Conservation (phyloP, 768 basidiomycete species). For the Mycena kentingensis region DNA sequence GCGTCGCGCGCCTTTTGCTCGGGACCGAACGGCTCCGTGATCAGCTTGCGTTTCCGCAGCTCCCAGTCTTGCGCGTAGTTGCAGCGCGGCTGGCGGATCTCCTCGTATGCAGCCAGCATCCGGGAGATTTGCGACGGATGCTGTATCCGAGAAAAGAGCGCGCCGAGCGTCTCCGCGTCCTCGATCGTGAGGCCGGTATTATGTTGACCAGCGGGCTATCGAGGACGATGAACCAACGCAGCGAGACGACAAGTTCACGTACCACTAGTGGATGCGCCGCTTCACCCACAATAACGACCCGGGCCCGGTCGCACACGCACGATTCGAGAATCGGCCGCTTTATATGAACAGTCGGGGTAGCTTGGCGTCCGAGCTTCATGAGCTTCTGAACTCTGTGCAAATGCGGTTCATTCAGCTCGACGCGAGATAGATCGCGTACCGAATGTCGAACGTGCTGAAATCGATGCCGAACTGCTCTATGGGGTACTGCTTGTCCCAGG, state of each 20-base stretch:
- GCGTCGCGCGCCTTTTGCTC: constrained; percentile 48
- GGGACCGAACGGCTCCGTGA: constrained; percentile 46
- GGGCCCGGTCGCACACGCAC: constrained; percentile 50
- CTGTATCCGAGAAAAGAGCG: constrained; percentile 57
- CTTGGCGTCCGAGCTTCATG: constrained; percentile 30
- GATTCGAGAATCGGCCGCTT: constrained; percentile 40
- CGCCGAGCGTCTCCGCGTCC: constrained; percentile 61
- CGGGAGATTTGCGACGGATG: constrained; percentile 49
- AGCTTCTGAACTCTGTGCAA: constrained; percentile 36
- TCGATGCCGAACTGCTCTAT: constrained; percentile 39
- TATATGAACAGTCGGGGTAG: constrained; percentile 34
- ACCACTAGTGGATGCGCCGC: constrained; percentile 61
- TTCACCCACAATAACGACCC: constrained; percentile 58
- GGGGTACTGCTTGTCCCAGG: constrained; percentile 34
- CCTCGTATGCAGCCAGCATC: constrained; percentile 57
- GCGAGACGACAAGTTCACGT: constrained; percentile 14
- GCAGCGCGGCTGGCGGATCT: constrained; percentile 56
- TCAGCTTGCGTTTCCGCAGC: constrained; percentile 44
- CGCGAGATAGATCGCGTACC: constrained; percentile 26
- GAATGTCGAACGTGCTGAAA: constrained; percentile 36
- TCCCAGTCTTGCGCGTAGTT: constrained; percentile 48
- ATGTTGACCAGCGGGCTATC: constrained; percentile 57
- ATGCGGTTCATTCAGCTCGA: neutral
- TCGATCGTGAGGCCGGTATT: constrained; percentile 56
- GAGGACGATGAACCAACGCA: neutral